Percentiles rank a stretch among this genome's conserved stretches.
These are phyloP conservation scores for Emydomyces testavorans DNA, from an alignment of 2,329 filamentous ascomycete genomes.

Conservation along the genomic window DNA sequence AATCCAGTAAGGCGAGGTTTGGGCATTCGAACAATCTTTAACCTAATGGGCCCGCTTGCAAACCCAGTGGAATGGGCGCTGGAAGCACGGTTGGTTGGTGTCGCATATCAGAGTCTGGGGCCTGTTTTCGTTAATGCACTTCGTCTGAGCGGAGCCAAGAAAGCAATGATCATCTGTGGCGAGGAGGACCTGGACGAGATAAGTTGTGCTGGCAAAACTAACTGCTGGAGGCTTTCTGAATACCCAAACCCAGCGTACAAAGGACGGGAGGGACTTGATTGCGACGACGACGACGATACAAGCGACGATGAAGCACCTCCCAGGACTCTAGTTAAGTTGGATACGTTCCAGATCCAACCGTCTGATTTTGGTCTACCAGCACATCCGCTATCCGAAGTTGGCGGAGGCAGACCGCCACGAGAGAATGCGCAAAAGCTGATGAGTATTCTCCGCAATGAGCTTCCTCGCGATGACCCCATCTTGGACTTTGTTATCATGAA, in stretches of 20 bases:
- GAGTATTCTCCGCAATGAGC: conserved; percentile 60
- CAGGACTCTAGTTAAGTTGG: conserved; percentile 46
- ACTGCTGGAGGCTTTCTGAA: conserved; percentile 70
- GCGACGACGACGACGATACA: conserved; percentile 32
- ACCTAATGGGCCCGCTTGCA: conserved; percentile 80
- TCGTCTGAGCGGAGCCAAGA: conserved; percentile 60
- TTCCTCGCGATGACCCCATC: conserved; percentile 68
- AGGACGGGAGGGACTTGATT: conserved; percentile 17
- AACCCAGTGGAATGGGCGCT: conserved; percentile 78
- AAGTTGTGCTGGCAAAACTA: conserved; percentile 75
- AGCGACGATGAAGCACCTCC: conserved; percentile 31
- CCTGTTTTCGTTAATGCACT: conserved; percentile 81
- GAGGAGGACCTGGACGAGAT: conserved; percentile 93
- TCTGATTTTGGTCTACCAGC: conserved; percentile 73
- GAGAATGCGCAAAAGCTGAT: conserved; percentile 81
- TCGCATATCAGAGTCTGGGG: conserved; percentile 76
- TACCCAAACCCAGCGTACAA: conserved; percentile 37
- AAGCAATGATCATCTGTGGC: conserved; percentile 84
- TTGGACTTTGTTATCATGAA: conserved; percentile 92
- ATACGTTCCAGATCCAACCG: conserved; percentile 67
- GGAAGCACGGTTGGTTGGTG: conserved; percentile 86
- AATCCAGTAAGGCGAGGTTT: conserved; percentile 76
- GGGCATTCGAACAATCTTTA: conserved; percentile 94
- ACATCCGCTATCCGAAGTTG: conserved; percentile 66
- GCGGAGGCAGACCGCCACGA: conserved; percentile 69